Evolutionary conservation across 495 filamentous ascomycete species (phyloP).

Genomic region (Penicillium fimorum): DNA sequence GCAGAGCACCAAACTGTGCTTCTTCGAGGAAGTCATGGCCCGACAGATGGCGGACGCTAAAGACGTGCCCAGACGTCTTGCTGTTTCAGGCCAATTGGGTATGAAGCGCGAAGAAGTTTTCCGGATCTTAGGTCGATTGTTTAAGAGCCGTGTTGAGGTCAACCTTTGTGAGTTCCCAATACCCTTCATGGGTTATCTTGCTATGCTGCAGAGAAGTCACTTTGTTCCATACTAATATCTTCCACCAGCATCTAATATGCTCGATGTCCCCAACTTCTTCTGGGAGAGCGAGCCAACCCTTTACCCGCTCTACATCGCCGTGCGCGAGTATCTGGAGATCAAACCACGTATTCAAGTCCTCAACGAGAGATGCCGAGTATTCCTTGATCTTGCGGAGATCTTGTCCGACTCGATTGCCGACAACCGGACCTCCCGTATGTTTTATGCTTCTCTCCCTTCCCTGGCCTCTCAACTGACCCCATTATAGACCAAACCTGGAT

Average conservation of each 20-base stretch:
- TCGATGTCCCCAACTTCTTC: constrained; percentile 98
- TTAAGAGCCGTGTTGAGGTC: constrained; percentile 93
- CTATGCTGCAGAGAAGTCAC: neutral
- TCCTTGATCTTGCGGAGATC: constrained; percentile 95
- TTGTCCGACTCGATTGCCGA: constrained; percentile 88
- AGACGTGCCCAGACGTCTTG: constrained; percentile 82
- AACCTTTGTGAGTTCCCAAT: constrained; percentile 78
- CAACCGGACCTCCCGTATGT: constrained; percentile 78
- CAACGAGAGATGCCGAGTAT: constrained; percentile 94
- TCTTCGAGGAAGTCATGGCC: constrained; percentile 96
- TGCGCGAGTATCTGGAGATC: constrained; percentile 97
- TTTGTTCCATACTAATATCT: constrained; percentile 5
- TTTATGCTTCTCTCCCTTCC: neutral
- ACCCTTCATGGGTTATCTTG: neutral
- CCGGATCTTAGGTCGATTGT: constrained; percentile 82
- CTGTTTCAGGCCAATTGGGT: constrained; percentile 83
- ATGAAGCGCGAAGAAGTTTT: constrained; percentile 93
- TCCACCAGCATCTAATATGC: constrained; percentile 85
- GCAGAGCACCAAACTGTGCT: constrained; percentile 93
- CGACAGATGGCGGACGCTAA: constrained; percentile 91
- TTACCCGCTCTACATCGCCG: constrained; percentile 89
- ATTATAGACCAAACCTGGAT: constrained; percentile 82
- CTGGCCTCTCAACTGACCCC: constrained; percentile 1
- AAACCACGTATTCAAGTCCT: constrained; percentile 90
- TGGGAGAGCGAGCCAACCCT: constrained; percentile 96